phyloP scores from a whole-genome alignment of 192 early-diverging fungal genomes.

The Coemansia nantahalensis region DNA sequence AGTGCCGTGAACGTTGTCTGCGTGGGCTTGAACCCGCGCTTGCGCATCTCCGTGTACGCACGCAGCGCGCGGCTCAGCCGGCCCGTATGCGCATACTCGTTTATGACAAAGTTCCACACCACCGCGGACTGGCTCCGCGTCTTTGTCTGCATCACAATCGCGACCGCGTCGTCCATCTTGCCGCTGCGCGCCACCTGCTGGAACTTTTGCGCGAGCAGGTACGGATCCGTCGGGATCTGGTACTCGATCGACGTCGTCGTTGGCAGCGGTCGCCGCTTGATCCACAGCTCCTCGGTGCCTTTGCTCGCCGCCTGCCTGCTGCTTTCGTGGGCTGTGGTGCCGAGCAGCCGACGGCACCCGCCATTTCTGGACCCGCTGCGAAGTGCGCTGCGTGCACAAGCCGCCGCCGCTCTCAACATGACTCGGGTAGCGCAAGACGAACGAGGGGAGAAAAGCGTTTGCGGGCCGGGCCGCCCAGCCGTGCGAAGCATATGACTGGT shows the following conservation, averaged over 20 bases:
- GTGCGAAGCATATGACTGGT: too few species aligned
- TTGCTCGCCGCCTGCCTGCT: too few species aligned
- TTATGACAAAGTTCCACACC: constrained; percentile 52
- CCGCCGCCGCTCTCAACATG: too few species aligned
- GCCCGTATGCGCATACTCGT: constrained; percentile 39
- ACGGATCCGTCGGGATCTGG: constrained; percentile 43
- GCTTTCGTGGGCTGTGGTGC: too few species aligned
- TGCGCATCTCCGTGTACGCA: constrained; percentile 45
- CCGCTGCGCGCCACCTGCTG: constrained; percentile 21
- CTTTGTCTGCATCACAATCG: constrained; percentile 48
- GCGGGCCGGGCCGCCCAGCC: too few species aligned
- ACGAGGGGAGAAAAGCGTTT: too few species aligned
- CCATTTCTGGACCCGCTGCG: too few species aligned
- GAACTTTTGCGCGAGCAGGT: constrained; percentile 45
- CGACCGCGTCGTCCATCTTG: constrained; percentile 51
- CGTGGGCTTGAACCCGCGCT: constrained; percentile 38
- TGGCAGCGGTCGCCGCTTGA: constrained; percentile 44
- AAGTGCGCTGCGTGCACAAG: too few species aligned
- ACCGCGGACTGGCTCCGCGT: constrained; percentile 29
- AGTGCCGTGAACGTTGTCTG: constrained; percentile 43
- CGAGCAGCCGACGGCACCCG: too few species aligned
- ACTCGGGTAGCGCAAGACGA: too few species aligned
- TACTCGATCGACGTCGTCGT: constrained; percentile 42
- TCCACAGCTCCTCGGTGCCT: constrained; percentile 8
- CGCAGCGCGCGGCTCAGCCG: constrained; percentile 37